Conservation (phyloP, 2,329 filamentous ascomycete species). For the Colletotrichum sp. region DNA sequence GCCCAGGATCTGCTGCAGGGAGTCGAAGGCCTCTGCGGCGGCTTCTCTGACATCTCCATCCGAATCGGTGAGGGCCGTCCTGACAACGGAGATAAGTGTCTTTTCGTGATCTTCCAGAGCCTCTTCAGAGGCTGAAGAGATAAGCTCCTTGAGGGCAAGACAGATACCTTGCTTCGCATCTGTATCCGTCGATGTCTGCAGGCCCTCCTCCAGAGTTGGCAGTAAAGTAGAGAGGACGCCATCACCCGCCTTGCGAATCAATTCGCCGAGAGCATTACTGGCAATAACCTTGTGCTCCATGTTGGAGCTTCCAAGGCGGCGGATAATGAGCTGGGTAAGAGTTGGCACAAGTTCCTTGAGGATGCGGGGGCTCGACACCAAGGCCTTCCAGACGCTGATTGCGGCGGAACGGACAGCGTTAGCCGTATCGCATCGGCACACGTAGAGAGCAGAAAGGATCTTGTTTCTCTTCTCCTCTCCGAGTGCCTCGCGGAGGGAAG, state of each 20-base stretch:
- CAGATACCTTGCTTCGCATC: conserved; percentile 98
- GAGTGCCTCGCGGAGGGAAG: conserved; percentile 91
- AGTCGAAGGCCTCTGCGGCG: conserved; percentile 96
- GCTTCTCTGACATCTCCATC: conserved; percentile 92
- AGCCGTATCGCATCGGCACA: conserved; percentile 96
- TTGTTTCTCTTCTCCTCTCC: conserved; percentile 97
- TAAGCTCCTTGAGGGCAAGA: conserved; percentile 92
- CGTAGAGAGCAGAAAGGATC: conserved; percentile 95
- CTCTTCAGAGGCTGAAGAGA: conserved; percentile 85
- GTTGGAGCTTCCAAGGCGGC: conserved; percentile 90
- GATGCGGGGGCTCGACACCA: conserved; percentile 89
- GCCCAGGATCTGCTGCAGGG: conserved; percentile 89
- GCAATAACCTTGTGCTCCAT: conserved; percentile 99
- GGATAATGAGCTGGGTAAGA: conserved; percentile 92
- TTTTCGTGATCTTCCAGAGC: conserved; percentile 94
- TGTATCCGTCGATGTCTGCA: conserved; percentile 86
- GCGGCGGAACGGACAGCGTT: conserved; percentile 88
- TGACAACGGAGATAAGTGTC: conserved; percentile 91
- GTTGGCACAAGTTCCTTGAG: conserved; percentile 96
- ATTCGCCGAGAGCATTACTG: conserved; percentile 92
- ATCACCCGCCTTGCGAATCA: conserved; percentile 96
- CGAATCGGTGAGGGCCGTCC: conserved; percentile 88
- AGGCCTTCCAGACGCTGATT: conserved; percentile 93
- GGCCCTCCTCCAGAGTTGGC: conserved; percentile 89
- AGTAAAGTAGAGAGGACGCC: conserved; percentile 86